These are phyloP conservation scores for Stentor roeselii DNA, from an alignment of 73 alveolate species.

Conservation along the genomic window DNA sequence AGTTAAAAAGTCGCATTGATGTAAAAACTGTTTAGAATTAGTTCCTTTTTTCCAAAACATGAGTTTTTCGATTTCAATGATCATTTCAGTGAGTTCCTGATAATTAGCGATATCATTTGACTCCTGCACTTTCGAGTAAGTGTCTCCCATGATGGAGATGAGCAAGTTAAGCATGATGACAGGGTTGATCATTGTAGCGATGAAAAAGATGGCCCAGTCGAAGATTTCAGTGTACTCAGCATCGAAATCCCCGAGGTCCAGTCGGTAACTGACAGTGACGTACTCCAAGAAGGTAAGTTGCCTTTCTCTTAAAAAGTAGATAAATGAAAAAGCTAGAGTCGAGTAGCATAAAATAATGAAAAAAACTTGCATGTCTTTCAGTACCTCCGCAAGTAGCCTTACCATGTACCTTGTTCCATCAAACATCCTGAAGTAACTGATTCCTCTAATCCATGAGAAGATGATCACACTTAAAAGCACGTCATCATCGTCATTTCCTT, in stretches of 20 bases:
- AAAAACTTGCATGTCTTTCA: constrained; percentile 23
- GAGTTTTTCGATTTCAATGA: constrained; percentile 14
- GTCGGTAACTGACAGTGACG: not conserved
- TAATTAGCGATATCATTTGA: not conserved
- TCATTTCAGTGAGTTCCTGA: not conserved
- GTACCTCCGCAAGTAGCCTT: not conserved
- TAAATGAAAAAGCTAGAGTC: constrained; percentile 26
- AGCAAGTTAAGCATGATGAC: not conserved
- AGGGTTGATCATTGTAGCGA: not conserved
- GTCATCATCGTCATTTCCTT: not conserved
- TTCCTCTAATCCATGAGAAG: constrained; percentile 25
- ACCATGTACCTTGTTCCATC: constrained; percentile 9
- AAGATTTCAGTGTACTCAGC: not conserved
- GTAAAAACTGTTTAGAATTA: not conserved
- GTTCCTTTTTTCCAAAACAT: constrained; percentile 5
- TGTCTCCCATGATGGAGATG: constrained; percentile 20
- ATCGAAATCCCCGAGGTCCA: constrained; percentile 16
- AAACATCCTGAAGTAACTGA: constrained; percentile 24
- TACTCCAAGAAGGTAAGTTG: not conserved
- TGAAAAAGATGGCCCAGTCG: not conserved
- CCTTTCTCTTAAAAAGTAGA: not conserved
- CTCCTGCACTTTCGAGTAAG: not conserved
- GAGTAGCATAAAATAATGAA: not conserved
- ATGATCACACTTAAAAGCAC: not conserved
- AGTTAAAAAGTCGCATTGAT: not conserved